Base-by-base conservation (phyloP, 2,329 filamentous ascomycete genomes). In the Microsporum ferrugineum region DNA sequence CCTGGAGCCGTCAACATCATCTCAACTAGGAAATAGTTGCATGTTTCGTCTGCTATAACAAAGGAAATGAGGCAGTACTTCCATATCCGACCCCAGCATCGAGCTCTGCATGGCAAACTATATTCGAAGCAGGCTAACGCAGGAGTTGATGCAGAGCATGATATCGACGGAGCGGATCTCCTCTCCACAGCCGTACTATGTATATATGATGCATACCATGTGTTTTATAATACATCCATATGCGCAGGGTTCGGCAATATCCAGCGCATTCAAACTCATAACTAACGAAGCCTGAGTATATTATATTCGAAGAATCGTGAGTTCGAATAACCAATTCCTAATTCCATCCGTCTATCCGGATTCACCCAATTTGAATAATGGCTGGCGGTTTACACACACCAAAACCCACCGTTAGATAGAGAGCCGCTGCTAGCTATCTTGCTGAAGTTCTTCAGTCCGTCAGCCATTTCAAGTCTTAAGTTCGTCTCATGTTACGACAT, bases 121-220 rank as follows among this genome's bases (percentile, higher is more conserved):
- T 55, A 55, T 17, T 23, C 31, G 31, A 55, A 55, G 51, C 51
- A 55, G 8, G 29, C 51, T 55, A 55, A 55, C 31, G 51, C 51
- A 36, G 51, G 51, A 55, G 51, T 17, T 55, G 33, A 29, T n/a
- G 51, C 51, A 55, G 33, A 55, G 51, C 51, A 55, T 27, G 51
- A 36, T 34, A 5, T 53, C 36, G 51, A 14, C 36, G 12, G 29
- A 34, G 31, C 31, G 6, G 51, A 55, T 55, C 51, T 34, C 10
- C 33, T 55, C n/a, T 36, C 8, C 33, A 55, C n/a, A 3, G 45
- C 45, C n/a, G n/a, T 23, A 23, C 17, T 23, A 23, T 23, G 17
- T 23, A 51, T 34, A 38, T 36, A n/a, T 55, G 51, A 10, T 55
- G 31, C 51, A 55, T 36, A 12, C 51, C 5, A 3, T 12, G 29